phyloP scores from a whole-genome alignment of 768 basidiomycete species.

The Hericium alpestre region DNA sequence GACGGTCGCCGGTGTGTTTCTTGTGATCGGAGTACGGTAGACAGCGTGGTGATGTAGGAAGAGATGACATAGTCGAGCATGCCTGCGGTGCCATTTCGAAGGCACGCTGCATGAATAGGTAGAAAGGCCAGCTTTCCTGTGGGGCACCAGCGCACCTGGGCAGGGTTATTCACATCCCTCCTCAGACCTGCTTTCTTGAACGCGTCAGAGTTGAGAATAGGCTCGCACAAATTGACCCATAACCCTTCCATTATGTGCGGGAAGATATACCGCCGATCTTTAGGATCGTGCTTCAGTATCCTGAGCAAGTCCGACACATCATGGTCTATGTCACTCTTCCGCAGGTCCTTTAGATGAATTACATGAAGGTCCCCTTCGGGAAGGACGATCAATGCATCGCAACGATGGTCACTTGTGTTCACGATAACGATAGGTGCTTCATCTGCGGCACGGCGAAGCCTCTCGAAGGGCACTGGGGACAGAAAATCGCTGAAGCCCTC shows the following conservation, averaged over 20 bases:
- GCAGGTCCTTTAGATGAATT: not conserved
- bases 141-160: not conserved
- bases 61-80: not conserved
- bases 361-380: not conserved
- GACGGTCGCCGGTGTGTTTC: not conserved
- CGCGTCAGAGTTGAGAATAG: not conserved
- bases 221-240: not conserved
- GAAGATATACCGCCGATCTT: not conserved
- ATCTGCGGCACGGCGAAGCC: not conserved
- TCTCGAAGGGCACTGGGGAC: not conserved
- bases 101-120: not conserved
- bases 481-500: not conserved
- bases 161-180: not conserved
- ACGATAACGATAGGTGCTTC: not conserved
- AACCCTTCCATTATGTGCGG: not conserved
- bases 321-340: not conserved
- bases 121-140: not conserved
- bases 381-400: not conserved
- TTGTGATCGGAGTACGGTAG: not conserved
- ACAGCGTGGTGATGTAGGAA: not conserved
- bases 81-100: not conserved
- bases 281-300: not conserved
- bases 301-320: not conserved
- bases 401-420: not conserved
- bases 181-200: too few relatives aligned